Evolutionary conservation across 2,329 filamentous ascomycete genomes (phyloP), one percentile per base, ranked within the genome.

Genomic region (Tolypocladium tundrense): DNA sequence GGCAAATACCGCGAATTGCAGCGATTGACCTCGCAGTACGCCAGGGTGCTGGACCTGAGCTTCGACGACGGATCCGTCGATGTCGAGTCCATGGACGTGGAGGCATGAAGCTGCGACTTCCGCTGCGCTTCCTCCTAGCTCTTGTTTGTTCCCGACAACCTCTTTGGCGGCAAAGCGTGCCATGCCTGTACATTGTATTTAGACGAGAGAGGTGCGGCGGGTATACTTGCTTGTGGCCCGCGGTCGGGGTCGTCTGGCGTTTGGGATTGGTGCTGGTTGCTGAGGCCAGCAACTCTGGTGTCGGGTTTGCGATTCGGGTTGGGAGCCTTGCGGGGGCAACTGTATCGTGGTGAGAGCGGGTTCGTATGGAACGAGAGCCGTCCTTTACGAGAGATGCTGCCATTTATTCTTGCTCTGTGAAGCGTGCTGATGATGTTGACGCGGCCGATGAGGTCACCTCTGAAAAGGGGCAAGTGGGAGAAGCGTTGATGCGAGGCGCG

Each of bases 1-100:
- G 91, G 91, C 60, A 97, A 97, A 85, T 93, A 94, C 73, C 87
- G 94, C 58, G 95, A 97, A 69, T 79, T 99, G 37, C 94, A 99
- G 72, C 83, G 94, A 33, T 82, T 97, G 48, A 96, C 91, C n/a
- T 90, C 97, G 33, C 93, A 95, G 61, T 97, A 97, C 71, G 93
- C 93, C 14, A 85, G 90, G 62, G 77, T 91, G n/a, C 77, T 95
- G 27, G 88, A 88, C 58, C 76, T 90, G 42, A 79, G 77, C 8
- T 63, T 77, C 7, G 77, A 79, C 52, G 76, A 77, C 24, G 75
- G 77, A 19, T 70, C 74, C 13, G 66, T 70, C 14, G 75, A 77
- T 19, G 75, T 73, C 21, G 75, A 75, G 57, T 69, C 72, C 9
- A 77, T 77, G 75, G 75, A 76, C 33, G 67, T 75, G 41, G 74